Evolutionary conservation across 1,284 basidiomycete genomes (phyloP).

Genomic region (Rhodotorula sp.): DNA sequence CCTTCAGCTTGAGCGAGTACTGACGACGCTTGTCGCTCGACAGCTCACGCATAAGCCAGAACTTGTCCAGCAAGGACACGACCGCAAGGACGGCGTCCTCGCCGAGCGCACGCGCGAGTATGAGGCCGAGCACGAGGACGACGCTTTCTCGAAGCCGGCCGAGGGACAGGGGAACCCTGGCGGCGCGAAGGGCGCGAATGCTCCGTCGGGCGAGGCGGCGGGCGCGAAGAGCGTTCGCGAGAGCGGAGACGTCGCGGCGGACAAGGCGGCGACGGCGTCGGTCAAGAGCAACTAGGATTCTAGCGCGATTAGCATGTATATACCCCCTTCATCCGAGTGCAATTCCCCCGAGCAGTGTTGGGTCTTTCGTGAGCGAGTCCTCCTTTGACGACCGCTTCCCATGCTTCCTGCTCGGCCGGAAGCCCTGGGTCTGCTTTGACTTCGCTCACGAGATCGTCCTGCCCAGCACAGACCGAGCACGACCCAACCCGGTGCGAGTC

Average conservation of each 20-base stretch:
- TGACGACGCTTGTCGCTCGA: background rate
- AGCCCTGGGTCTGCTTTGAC: no score
- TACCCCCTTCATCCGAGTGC: background rate
- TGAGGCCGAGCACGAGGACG: constrained; percentile 19
- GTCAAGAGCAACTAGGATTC: background rate
- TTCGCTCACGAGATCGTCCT: no score
- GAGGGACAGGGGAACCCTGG: constrained; percentile 8
- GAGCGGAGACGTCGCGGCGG: constrained; percentile 4
- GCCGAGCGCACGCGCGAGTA: constrained; percentile 11
- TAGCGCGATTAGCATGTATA: background rate
- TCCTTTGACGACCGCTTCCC: no score
- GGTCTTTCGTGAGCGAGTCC: no score
- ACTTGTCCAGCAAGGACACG: constrained; percentile 27
- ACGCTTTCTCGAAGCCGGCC: constrained; percentile 6
- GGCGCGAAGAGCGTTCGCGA: constrained; percentile 8
- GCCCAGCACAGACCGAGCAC: no score
- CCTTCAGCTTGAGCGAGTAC: no score
- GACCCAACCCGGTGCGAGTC: no score
- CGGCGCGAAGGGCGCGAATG: background rate
- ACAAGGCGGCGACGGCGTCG: constrained; percentile 6
- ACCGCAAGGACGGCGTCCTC: constrained; percentile 14
- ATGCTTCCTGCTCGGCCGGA: no score
- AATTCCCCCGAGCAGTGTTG: no score
- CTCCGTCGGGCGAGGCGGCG: background rate
- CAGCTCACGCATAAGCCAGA: constrained; percentile 25